Conservation (phyloP, 2,329 filamentous ascomycete species). For the Penicillium sp. region DNA sequence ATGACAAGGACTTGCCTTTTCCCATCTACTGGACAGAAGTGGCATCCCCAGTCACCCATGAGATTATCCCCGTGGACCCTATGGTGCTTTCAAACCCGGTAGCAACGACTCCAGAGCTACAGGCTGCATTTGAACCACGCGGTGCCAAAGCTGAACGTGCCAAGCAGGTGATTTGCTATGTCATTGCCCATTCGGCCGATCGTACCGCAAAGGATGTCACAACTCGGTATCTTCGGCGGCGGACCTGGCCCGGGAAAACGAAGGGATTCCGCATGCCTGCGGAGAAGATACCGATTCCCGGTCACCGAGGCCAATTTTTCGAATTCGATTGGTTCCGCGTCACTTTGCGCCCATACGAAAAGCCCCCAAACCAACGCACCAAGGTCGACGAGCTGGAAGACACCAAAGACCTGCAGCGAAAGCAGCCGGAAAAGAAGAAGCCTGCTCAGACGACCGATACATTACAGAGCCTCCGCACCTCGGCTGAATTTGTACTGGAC, state of each 20-base stretch:
- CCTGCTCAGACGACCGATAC: constrained; percentile 72
- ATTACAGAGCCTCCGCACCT: constrained; percentile 80
- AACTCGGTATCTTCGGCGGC: constrained; percentile 76
- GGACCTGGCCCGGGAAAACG: constrained; percentile 77
- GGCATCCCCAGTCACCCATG: constrained; percentile 72
- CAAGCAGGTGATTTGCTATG: constrained; percentile 84
- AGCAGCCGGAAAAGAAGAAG: constrained; percentile 66
- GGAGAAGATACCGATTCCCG: constrained; percentile 76
- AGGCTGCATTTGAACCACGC: constrained; percentile 73
- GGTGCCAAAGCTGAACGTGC: constrained; percentile 76
- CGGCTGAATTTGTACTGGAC: constrained; percentile 75
- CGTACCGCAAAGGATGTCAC: constrained; percentile 93
- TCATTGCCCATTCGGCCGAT: constrained; percentile 74
- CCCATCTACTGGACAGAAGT: constrained; percentile 94
- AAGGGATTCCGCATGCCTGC: constrained; percentile 73
- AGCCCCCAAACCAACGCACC: constrained; percentile 52
- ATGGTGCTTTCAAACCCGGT: constrained; percentile 61
- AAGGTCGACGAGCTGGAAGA: constrained; percentile 76
- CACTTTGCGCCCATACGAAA: constrained; percentile 67
- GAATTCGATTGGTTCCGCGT: constrained; percentile 83
- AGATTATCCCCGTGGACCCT: constrained; percentile 72
- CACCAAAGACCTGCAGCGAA: constrained; percentile 65
- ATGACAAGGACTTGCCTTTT: constrained; percentile 71
- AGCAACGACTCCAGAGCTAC: constrained; percentile 64
- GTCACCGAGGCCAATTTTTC: constrained; percentile 69